Conservation (phyloP, 768 basidiomycete genomes). For the Dioszegia crocea region DNA sequence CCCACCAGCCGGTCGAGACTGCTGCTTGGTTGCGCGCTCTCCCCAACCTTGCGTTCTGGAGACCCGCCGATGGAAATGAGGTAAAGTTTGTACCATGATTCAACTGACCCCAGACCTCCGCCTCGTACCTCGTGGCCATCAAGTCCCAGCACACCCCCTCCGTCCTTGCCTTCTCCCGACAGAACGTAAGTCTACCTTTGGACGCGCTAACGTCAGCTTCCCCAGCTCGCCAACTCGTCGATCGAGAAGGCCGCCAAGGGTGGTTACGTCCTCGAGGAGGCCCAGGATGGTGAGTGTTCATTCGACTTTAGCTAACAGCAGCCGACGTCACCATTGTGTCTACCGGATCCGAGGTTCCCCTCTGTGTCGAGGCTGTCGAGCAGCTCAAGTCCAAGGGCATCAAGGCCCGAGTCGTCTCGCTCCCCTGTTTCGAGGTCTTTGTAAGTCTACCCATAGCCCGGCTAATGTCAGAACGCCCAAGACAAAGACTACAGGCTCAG, state of each 20-base stretch:
- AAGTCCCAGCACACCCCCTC: conserved; percentile 73
- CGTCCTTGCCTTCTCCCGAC: conserved; percentile 43
- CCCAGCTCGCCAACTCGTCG: conserved; percentile 80
- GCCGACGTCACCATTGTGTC: conserved; percentile 87
- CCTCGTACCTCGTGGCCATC: conserved; percentile 77
- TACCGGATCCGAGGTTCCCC: conserved; percentile 76
- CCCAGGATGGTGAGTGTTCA: conserved; percentile 51
- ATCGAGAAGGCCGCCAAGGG: conserved; percentile 78
- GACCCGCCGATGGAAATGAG: conserved; percentile 90
- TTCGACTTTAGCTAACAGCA: background rate
- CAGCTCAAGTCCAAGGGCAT: conserved; percentile 71
- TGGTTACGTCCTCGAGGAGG: conserved; percentile 85
- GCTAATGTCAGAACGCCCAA: conserved; percentile 60
- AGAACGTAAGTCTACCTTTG: conserved; percentile 54
- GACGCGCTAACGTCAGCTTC: conserved; percentile 65
- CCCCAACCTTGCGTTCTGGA: conserved; percentile 79
- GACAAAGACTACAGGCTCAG: conserved; percentile 70
- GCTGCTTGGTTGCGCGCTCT: conserved; percentile 78
- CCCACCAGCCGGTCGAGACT: conserved; percentile 91
- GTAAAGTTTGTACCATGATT: background rate
- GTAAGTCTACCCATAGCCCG: conserved; percentile 24
- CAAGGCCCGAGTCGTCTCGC: conserved; percentile 74
- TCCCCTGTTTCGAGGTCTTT: conserved; percentile 83
- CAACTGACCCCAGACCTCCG: conserved; percentile 60
- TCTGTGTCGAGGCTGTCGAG: conserved; percentile 79